Percentiles rank a stretch among this genome's conserved stretches.
Conservation (phyloP, 108 stramenopile species). For the Fragilaria crotonensis region DNA sequence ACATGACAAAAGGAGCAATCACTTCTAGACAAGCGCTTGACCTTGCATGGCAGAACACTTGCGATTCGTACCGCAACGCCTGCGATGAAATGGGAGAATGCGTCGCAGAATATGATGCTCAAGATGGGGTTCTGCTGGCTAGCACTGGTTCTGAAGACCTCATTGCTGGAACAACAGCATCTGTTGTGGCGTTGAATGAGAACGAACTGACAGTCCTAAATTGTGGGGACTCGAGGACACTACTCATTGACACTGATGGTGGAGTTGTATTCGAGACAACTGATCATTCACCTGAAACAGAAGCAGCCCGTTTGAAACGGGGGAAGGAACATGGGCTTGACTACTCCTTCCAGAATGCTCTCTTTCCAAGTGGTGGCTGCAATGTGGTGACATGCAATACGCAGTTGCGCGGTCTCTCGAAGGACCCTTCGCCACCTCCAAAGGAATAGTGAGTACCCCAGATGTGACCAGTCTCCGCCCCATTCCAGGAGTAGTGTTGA, state of each 20-base stretch:
- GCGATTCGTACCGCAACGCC: conserved; percentile 44
- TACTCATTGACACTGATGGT: conserved; percentile 32
- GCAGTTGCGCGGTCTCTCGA: conserved; percentile 60
- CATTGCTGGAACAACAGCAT: conserved; percentile 65
- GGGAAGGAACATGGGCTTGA: conserved; percentile 42
- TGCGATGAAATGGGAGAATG: conserved; percentile 54
- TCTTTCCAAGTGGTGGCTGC: conserved; percentile 37
- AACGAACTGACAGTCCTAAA: conserved; percentile 53
- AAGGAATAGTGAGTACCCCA: conserved; percentile 64
- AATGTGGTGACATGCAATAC: conserved; percentile 68
- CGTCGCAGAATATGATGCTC: conserved; percentile 61
- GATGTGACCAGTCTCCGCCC: conserved; percentile 37
- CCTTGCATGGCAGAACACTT: conserved; percentile 41
- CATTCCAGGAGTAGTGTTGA: conserved; percentile 32
- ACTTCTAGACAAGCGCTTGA: conserved; percentile 28
- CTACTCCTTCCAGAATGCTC: conserved; percentile 61
- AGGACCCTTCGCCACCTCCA: conserved; percentile 66
- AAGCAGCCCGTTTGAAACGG: conserved; percentile 36
- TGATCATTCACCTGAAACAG: conserved; percentile 68
- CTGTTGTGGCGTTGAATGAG: conserved; percentile 46
- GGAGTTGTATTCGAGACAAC: conserved; percentile 49
- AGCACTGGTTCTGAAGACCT: conserved; percentile 51
- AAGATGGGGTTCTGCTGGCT: conserved; percentile 58
- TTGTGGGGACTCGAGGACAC: conserved; percentile 71
- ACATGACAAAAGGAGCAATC: not conserved